Conservation (phyloP, 768 basidiomycete genomes). For the Russula olivacea region DNA sequence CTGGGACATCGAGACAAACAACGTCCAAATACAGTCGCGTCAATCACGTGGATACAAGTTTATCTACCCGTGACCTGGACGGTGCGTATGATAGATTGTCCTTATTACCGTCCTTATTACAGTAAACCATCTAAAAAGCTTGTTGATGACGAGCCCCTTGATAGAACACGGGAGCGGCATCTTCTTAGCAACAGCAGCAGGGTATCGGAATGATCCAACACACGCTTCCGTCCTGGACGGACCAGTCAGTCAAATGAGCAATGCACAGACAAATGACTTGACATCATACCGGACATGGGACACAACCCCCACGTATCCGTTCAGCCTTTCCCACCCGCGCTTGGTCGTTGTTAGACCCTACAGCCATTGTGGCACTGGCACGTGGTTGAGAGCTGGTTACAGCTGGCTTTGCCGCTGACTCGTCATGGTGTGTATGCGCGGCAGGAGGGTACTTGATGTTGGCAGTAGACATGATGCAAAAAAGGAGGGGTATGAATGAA, state of each 20-base stretch:
- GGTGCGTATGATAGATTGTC: not conserved
- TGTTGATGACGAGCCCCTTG: too few relatives aligned
- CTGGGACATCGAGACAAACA: slow-evolving; percentile 10
- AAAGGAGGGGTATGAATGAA: slow-evolving; percentile 1
- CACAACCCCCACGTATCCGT: slow-evolving; percentile 19
- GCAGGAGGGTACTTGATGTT: slow-evolving; percentile 19
- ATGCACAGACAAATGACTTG: not conserved
- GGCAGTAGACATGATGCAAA: slow-evolving; percentile 9
- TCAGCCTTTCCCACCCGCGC: slow-evolving; percentile 10
- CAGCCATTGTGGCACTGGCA: slow-evolving; percentile 6
- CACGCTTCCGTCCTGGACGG: slow-evolving; percentile 17
- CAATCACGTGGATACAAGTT: not conserved
- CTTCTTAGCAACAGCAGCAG: slow-evolving; percentile 14
- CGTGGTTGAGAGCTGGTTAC: slow-evolving; percentile 17
- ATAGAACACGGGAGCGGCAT: not conserved
- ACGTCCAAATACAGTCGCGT: slow-evolving; percentile 13
- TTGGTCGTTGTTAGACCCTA: not conserved
- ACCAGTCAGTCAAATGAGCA: not conserved
- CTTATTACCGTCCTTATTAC: too few relatives aligned
- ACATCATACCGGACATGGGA: slow-evolving; percentile 20
- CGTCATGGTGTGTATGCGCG: not conserved
- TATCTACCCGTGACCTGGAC: not conserved
- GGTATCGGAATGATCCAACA: slow-evolving; percentile 23
- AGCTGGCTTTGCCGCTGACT: not conserved
- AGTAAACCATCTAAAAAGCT: too few relatives aligned